Evolutionary conservation across 495 filamentous ascomycete species (phyloP).

Genomic region (Penicillium antarcticum): DNA sequence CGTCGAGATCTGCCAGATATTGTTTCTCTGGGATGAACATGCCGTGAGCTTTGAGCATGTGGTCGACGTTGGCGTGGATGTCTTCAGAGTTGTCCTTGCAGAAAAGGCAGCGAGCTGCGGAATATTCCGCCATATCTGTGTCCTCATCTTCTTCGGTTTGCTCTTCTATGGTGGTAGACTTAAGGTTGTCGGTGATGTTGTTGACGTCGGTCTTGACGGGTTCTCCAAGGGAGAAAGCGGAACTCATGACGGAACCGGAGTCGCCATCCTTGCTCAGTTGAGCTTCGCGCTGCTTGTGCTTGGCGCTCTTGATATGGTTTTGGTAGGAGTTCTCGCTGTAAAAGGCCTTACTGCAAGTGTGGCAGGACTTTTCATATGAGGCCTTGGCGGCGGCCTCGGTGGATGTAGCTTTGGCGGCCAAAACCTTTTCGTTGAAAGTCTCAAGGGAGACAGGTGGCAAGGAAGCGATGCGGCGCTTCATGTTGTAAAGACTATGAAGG

Average conservation of each 20-base stretch:
- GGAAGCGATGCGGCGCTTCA: conserved; percentile 90
- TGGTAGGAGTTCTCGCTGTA: conserved; percentile 93
- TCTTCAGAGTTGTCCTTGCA: conserved; percentile 78
- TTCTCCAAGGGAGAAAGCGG: conserved; percentile 86
- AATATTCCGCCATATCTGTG: conserved; percentile 27
- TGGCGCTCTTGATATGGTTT: conserved; percentile 89
- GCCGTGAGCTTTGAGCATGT: conserved; percentile 91
- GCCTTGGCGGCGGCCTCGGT: conserved; percentile 84
- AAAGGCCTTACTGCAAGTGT: conserved; percentile 84
- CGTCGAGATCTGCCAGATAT: conserved; percentile 77
- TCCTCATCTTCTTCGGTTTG: conserved; percentile 32
- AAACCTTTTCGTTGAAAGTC: conserved; percentile 91
- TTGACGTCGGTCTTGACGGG: conserved; percentile 73
- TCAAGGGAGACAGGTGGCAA: conserved; percentile 91
- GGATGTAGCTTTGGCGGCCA: conserved; percentile 83
- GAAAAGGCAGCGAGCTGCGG: conserved; percentile 77
- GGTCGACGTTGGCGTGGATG: conserved; percentile 67
- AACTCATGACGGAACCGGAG: conserved; percentile 85
- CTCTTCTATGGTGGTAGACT: conserved; percentile 68
- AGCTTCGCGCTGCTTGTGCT: conserved; percentile 71
- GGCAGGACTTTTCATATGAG: conserved; percentile 79
- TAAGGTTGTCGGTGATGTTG: conserved; percentile 74
- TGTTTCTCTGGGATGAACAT: conserved; percentile 91
- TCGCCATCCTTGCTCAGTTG: conserved; percentile 39
- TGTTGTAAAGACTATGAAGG: conserved; percentile 77